Conservation (phyloP, 1,284 basidiomycete genomes). For the Rhodotorula mucilaginosa region DNA sequence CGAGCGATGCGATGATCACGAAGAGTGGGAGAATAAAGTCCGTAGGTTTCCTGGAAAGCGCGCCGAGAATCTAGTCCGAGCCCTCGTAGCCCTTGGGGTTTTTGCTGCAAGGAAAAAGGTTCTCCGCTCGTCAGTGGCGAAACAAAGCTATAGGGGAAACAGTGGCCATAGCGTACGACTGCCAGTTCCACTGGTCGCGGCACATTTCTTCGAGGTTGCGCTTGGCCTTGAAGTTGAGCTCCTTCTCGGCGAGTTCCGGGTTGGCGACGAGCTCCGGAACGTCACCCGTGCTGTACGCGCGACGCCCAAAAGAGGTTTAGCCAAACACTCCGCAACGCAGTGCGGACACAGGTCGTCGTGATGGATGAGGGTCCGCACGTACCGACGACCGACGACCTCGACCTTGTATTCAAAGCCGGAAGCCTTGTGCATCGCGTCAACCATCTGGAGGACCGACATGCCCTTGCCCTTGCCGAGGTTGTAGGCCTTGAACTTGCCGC, state of each 20-base stretch:
- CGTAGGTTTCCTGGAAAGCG: not conserved
- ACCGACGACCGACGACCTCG: conserved; percentile 86
- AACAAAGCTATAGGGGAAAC: conserved; percentile 22
- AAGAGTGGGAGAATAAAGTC: not conserved
- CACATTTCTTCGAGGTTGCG: conserved; percentile 85
- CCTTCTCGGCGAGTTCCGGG: conserved; percentile 83
- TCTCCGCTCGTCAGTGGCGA: too few species aligned
- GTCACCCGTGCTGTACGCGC: conserved; percentile 69
- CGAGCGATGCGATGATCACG: not conserved
- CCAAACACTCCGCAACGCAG: not conserved
- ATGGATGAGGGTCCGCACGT: conserved; percentile 8
- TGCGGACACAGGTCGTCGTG: not conserved
- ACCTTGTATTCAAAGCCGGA: conserved; percentile 85
- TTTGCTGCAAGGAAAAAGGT: conserved; percentile 44
- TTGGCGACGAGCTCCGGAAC: conserved; percentile 97
- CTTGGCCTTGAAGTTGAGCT: conserved; percentile 88
- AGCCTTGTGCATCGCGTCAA: conserved; percentile 91
- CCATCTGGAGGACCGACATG: conserved; percentile 87
- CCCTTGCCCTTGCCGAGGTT: conserved; percentile 94
- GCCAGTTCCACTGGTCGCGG: conserved; percentile 68
- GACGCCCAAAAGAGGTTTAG: conserved; percentile 13
- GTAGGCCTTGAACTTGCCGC: conserved; percentile 79
- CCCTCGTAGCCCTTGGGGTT: conserved; percentile 50
- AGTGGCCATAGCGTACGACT: conserved; percentile 25
- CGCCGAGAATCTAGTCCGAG: conserved; percentile 4